These are phyloP conservation scores for Volvariella surrecta DNA, from an alignment of 1,284 basidiomycete species.

Conservation along the genomic window DNA sequence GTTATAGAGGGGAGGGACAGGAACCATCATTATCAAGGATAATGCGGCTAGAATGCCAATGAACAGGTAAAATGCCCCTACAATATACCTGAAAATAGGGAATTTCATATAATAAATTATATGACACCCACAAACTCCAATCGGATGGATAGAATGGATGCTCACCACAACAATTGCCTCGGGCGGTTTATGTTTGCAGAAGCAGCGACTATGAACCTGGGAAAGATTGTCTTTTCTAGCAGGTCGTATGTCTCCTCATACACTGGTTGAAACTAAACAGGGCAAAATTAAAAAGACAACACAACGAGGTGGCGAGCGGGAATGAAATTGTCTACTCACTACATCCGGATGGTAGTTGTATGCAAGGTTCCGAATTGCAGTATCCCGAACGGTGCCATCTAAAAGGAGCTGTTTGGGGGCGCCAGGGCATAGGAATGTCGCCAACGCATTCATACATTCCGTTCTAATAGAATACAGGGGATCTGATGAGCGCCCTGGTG, in stretches of 20 bases:
- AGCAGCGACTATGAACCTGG: slow-evolving; percentile 21
- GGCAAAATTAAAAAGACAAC: background rate
- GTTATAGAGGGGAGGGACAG: slow-evolving; percentile 17
- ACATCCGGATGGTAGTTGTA: slow-evolving; percentile 29
- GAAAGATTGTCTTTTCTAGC: slow-evolving; percentile 21
- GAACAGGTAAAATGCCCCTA: slow-evolving; percentile 15
- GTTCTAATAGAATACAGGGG: slow-evolving; percentile 14
- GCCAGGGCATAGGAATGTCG: slow-evolving; percentile 27
- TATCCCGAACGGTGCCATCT: slow-evolving; percentile 24
- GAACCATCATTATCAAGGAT: slow-evolving; percentile 18
- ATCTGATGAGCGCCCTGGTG: no score
- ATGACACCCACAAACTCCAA: background rate
- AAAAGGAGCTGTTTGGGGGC: slow-evolving; percentile 26
- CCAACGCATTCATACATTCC: slow-evolving; percentile 25
- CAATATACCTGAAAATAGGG: slow-evolving; percentile 14
- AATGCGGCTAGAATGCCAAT: slow-evolving; percentile 20
- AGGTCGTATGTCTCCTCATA: slow-evolving; percentile 25
- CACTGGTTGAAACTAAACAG: slow-evolving; percentile 23
- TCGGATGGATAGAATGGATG: background rate
- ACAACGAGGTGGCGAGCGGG: background rate
- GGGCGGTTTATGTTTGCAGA: slow-evolving; percentile 27
- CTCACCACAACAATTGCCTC: slow-evolving; percentile 27
- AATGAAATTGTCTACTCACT: slow-evolving; percentile 16
- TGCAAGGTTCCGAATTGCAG: slow-evolving; percentile 20
- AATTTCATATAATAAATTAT: no score